Evolutionary conservation across 495 filamentous ascomycete genomes (phyloP), one percentile per base, ranked within the genome.

Genomic region (Cladorrhinum samala): DNA sequence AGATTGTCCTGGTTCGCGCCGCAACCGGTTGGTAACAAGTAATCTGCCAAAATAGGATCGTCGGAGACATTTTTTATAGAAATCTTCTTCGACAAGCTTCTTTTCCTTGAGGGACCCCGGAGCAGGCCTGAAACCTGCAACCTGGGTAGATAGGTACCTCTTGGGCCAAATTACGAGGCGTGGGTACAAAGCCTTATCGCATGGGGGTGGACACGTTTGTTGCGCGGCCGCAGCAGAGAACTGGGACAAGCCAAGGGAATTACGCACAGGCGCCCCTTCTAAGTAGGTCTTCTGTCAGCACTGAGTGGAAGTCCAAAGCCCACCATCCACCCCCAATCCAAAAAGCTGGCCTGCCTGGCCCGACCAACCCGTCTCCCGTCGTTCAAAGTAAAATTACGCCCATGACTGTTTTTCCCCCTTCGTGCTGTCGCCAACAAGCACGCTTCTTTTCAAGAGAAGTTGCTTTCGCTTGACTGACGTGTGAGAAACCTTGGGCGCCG

Each of bases 371-470:
- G n/a, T n/a, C n/a, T n/a, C n/a, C n/a, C n/a, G n/a, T n/a, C n/a
- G n/a, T 41, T 37, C 46, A 46, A 52, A 40, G 38, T 49, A 16
- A 49, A 57, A 57, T 57, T 51, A 45, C 55, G 38, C 47, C 53
- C 55, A 39, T 50, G 55, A 53, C 27, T n/a, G n/a, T 38, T 53
- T 57, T 50, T 53, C 20, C 43, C 20, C 16, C 25, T 42, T 53
- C 24, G 50, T 36, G 27, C 41, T n/a, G 20, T 36, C 17, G 36
- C 11, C 17, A 19, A 24, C n/a, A 14, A 14, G 16, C 46, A 8
- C 23, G 24, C 43, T 46, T 25, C 8, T 24, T 46, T 46, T 20
- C 42, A 9, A 19, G 4, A 19, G 16, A 21, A 17, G 17, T 45
- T 45, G 8, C 8, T 21, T 18, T 9, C 42, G 13, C 19, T 21